Conservation (phyloP, 2,329 filamentous ascomycete genomes). For the Corynespora cassiicola region DNA sequence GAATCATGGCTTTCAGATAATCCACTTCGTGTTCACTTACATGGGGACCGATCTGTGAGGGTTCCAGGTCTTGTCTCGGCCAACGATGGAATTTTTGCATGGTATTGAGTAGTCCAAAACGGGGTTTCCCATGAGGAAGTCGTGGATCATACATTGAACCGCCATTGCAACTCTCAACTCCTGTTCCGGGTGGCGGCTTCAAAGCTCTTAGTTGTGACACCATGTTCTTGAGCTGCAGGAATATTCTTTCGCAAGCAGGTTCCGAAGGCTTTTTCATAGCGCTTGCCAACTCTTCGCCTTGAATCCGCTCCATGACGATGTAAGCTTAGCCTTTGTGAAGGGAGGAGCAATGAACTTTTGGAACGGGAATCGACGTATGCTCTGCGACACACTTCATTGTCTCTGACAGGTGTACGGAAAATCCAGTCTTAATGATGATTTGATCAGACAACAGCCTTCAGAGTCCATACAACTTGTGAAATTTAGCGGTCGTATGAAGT, state of each 20-base stretch:
- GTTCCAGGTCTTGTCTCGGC: slow-evolving; percentile 34
- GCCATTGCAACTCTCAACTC: slow-evolving; percentile 3
- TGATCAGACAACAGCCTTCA: no score
- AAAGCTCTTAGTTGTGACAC: slow-evolving; percentile 13
- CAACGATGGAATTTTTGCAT: slow-evolving; percentile 43
- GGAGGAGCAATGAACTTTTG: slow-evolving; percentile 53
- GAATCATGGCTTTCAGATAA: slow-evolving; percentile 14
- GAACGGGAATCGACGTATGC: slow-evolving; percentile 53
- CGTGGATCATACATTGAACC: slow-evolving; percentile 28
- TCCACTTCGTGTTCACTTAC: no score
- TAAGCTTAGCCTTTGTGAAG: slow-evolving; percentile 44
- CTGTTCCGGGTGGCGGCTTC: slow-evolving; percentile 1
- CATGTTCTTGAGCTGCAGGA: slow-evolving; percentile 10
- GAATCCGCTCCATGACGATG: slow-evolving; percentile 53
- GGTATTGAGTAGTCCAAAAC: slow-evolving; percentile 36
- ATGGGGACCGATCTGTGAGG: slow-evolving; percentile 27
- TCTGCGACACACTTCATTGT: slow-evolving; percentile 48
- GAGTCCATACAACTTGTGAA: no score
- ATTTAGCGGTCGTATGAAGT: no score
- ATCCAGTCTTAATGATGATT: no score
- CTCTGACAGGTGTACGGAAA: no score
- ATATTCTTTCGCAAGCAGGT: slow-evolving; percentile 5
- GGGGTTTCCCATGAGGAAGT: slow-evolving; percentile 14
- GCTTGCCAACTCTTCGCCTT: slow-evolving; percentile 26
- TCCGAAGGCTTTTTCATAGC: slow-evolving; percentile 6